Evolutionary conservation across 139 green algal species (phyloP).

Genomic region (Astrephomene gubernaculifera): DNA sequence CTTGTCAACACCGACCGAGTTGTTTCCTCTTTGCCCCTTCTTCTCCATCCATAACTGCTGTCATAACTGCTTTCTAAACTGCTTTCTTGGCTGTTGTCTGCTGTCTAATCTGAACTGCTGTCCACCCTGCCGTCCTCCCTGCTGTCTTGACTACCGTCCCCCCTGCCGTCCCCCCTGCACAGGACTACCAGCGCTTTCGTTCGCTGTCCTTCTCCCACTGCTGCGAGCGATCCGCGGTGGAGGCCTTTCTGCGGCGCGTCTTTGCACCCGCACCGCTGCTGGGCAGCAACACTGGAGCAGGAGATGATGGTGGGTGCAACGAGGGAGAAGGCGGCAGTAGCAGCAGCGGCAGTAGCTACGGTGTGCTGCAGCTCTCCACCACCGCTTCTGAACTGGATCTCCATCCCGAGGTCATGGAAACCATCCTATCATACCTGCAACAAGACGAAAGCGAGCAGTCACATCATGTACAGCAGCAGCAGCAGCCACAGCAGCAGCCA

Average conservation of each 20-base stretch:
- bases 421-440: slow-evolving; percentile 83
- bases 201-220: slow-evolving; percentile 56
- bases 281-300: neutral
- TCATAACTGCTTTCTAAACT: too few species aligned
- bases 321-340: neutral
- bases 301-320: neutral
- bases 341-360: slow-evolving; percentile 38
- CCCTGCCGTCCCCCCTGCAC: neutral
- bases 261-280: slow-evolving; percentile 52
- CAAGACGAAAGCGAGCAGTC: neutral
- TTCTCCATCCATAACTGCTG: too few species aligned
- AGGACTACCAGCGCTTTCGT: slow-evolving; percentile 32
- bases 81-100: too few species aligned
- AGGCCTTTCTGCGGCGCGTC: slow-evolving; percentile 64
- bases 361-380: slow-evolving; percentile 51
- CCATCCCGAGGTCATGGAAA: slow-evolving; percentile 80
- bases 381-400: slow-evolving; percentile 67
- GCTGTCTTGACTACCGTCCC: neutral
- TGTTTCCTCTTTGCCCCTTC: too few species aligned
- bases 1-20: too few species aligned
- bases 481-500: too few species aligned
- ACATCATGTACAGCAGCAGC: neutral
- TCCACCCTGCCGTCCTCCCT: neutral
- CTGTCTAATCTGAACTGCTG: too few species aligned
- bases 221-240: slow-evolving; percentile 55